These are phyloP conservation scores for Puccinia triticina DNA, from an alignment of 1,284 basidiomycete genomes.

Conservation along the genomic window DNA sequence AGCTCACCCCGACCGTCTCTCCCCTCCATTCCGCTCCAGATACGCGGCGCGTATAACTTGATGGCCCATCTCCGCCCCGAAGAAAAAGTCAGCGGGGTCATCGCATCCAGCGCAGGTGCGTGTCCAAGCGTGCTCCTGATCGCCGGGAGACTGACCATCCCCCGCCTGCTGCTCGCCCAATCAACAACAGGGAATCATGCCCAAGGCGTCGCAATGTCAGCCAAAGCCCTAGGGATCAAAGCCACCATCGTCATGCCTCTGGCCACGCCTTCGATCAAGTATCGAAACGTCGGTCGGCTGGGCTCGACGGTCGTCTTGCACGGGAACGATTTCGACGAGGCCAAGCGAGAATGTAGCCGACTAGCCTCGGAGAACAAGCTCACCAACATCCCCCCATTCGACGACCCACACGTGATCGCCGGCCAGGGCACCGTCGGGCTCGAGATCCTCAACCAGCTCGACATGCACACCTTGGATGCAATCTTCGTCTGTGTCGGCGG, in stretches of 20 bases:
- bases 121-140: neutral
- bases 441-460: conserved; percentile 68
- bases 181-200: conserved; percentile 87
- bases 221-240: conserved; percentile 79
- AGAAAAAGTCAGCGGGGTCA: conserved; percentile 94
- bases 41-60: conserved; percentile 96
- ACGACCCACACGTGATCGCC: conserved; percentile 94
- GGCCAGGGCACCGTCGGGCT: conserved; percentile 95
- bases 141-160: neutral
- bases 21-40: conserved; percentile 58
- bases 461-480: conserved; percentile 68
- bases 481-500: conserved; percentile 92
- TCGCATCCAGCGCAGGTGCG: conserved; percentile 96
- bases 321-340: conserved; percentile 92
- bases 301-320: conserved; percentile 93
- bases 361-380: conserved; percentile 77
- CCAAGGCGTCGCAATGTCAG: conserved; percentile 95
- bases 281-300: conserved; percentile 85
- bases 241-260: conserved; percentile 98
- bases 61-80: conserved; percentile 88
- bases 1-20: neutral
- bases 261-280: conserved; percentile 94
- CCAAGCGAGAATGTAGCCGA: conserved; percentile 89
- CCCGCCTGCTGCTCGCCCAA: neutral
- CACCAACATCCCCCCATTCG: conserved; percentile 93